These are phyloP conservation scores for Globisporangium paroecandrum DNA, from an alignment of 352 stramenopile species.

Conservation along the genomic window DNA sequence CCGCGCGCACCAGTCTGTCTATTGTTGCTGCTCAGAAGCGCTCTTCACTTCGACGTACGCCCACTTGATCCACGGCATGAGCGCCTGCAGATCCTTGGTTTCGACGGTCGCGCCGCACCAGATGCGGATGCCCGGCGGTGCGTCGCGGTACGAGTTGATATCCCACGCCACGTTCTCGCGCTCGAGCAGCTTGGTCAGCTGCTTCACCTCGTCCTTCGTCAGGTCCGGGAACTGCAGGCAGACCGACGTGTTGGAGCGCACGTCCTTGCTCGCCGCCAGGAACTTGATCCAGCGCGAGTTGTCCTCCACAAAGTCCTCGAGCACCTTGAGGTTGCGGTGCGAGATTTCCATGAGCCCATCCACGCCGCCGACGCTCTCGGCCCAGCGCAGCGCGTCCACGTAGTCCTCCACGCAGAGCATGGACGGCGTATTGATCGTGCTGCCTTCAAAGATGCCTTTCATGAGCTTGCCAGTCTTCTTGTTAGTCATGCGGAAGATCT, in stretches of 20 bases:
- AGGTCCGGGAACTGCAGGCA: constrained; percentile 94
- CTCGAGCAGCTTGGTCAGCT: constrained; percentile 95
- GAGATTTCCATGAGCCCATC: constrained; percentile 92
- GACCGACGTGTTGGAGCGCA: constrained; percentile 96
- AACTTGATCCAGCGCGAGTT: constrained; percentile 97
- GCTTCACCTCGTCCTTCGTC: constrained; percentile 94
- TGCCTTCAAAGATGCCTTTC: constrained; percentile 95
- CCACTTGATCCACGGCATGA: constrained; percentile 99
- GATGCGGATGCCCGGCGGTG: constrained; percentile 96
- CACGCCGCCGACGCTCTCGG: constrained; percentile 93
- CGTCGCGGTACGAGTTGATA: constrained; percentile 98
- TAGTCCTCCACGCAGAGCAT: constrained; percentile 99
- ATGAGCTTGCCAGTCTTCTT: constrained; percentile 93
- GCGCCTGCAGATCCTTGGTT: constrained; percentile 94
- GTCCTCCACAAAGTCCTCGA: constrained; percentile 96
- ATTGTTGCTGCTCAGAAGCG: constrained; percentile 25
- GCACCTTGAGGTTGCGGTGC: constrained; percentile 92
- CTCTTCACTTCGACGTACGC: constrained; percentile 92
- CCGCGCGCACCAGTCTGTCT: constrained; percentile 3
- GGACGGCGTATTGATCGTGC: constrained; percentile 99
- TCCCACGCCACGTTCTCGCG: constrained; percentile 95
- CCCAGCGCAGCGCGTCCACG: constrained; percentile 96
- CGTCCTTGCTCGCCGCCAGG: constrained; percentile 91
- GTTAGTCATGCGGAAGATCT: constrained; percentile 99
- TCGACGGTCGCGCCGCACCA: constrained; percentile 99